Base-by-base conservation (phyloP, 2,329 filamentous ascomycete genomes). In the Aspergillus fijiensis region DNA sequence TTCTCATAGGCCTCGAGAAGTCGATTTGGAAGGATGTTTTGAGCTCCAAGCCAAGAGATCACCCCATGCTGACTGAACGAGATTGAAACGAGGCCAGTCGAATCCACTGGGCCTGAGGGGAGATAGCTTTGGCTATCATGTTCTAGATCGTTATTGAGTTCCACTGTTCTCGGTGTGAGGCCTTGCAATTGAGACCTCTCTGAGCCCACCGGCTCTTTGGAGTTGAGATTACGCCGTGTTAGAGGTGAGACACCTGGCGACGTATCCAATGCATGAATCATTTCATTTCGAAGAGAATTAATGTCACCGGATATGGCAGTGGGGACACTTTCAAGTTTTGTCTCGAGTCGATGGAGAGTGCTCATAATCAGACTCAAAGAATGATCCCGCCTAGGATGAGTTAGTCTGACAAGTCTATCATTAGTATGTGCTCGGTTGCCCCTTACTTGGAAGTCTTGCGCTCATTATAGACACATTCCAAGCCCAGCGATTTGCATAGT, bases 331-430 rank as follows among this genome's bases (percentile, higher is more conserved):
- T 84, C 82, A 45, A 84, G 73, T 65, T 84, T 84, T 4, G 77
- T 75, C 67, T 84, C 82, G 19, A 84, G 74, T 12, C 82, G 76
- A 69, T 81, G 77, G 25, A 84, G 77, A 11, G 82, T 82, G 65
- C 82, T 84, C 70, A 84, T 83, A 31, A 84, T 82, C 68, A 83
- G 78, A 27, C 79, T 77, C 67, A 84, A 78, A 3, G 82, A 83
- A 57, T 83, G 80, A 59, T 84, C 82, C 55, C 81, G 83, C 63
- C 80, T 82, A 45, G 14, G 27, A 27, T 12, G 21, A n/a, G 16
- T 65, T 60, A 63, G 63, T 53, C 25, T 47, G 23, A 16, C 12
- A 4, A 21, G 39, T 11, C 6, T 5, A n/a, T 19, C 4, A 35
- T 9, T 11, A 42, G 4, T 21, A 11, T 21, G 6, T 27, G 42